Evolutionary conservation across 1,284 basidiomycete species (phyloP).

Genomic region (Papiliotrema flavescens): DNA sequence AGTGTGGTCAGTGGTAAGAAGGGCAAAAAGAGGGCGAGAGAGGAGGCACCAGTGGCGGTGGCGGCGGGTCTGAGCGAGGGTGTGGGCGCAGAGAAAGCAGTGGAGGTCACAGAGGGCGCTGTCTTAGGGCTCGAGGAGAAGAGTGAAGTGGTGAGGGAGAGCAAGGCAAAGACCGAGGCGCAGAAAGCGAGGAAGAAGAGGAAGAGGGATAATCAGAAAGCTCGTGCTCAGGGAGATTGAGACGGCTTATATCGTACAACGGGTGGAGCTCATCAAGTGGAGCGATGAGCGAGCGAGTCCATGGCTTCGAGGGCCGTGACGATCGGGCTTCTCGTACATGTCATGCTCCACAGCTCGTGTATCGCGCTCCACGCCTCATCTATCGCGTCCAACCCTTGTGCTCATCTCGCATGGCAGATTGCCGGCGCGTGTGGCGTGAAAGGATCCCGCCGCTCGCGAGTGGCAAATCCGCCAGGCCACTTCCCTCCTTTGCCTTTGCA

Average conservation of each 20-base stretch:
- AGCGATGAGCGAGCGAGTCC: too few species aligned
- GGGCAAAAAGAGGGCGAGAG: not conserved
- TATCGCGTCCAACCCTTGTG: too few species aligned
- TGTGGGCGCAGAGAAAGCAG: constrained; percentile 1
- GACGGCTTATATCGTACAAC: constrained; percentile 4
- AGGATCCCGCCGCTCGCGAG: too few species aligned
- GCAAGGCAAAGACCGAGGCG: constrained; percentile 32
- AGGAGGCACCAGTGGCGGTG: not conserved
- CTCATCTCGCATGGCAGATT: too few species aligned
- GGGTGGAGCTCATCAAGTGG: too few species aligned
- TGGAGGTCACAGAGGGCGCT: not conserved
- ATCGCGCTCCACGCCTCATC: too few species aligned
- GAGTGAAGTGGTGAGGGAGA: constrained; percentile 1
- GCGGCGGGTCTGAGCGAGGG: constrained; percentile 2
- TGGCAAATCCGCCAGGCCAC: too few species aligned
- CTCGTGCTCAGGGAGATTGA: constrained; percentile 3
- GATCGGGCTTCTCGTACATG: too few species aligned
- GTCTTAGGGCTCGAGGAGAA: not conserved
- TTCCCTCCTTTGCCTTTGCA: too few species aligned
- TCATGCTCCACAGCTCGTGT: too few species aligned
- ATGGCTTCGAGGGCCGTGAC: too few species aligned
- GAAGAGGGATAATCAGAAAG: constrained; percentile 42
- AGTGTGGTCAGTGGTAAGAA: not conserved
- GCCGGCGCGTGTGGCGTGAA: too few species aligned
- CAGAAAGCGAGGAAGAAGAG: constrained; percentile 35